Evolutionary conservation across 768 basidiomycete species (phyloP), one percentile per base, ranked within the genome.

Genomic region (Tylopilus felleus): DNA sequence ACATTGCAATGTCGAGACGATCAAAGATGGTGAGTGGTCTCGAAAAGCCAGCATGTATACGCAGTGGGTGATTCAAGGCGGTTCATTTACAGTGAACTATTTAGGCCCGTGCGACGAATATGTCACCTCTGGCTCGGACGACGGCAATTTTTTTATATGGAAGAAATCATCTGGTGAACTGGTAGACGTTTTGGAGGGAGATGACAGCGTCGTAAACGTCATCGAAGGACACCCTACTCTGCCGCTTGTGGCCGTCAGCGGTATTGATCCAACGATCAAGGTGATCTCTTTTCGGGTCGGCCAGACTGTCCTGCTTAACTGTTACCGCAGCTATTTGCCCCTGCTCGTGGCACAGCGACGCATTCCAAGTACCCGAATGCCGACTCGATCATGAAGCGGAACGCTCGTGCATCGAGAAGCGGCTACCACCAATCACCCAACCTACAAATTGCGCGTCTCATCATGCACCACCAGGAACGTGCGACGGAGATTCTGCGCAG

Each of bases 61-160:
- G 17, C 21, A 33, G 42, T 44, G 52, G 29, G 35, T 49, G 45
- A 57, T 46, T 29, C 31, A 22, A 16, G n/a, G n/a, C 12, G 22
- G 8, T 23, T 47, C n/a, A 17, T 52, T 52, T 53, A 1, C 54
- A 93, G 92, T 92, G 35, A 94, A 91, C 67, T 94, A 91, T 66
- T 71, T 94, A 36, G 93, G 93, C 0, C 84, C 86, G 7, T 70
- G 71, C 40, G 87, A 92, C 49, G 88, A 94, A 68, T 89, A 78
- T 53, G 80, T 95, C 21, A 76, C 81, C 13, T 92, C 90, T 22
- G 93, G 93, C 8, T 91, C 88, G 5, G 93, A 96, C 62, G 91
- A 93, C 58, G 89, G 89, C 1, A 85, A 90, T 65, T 85, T 88
- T 69, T 96, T 96, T 66, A 75, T 94, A 14, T 96, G 93, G 93